These are phyloP conservation scores for Magnaporthiopsis incrustans DNA, from an alignment of 2,329 filamentous ascomycete genomes.

Conservation along the genomic window DNA sequence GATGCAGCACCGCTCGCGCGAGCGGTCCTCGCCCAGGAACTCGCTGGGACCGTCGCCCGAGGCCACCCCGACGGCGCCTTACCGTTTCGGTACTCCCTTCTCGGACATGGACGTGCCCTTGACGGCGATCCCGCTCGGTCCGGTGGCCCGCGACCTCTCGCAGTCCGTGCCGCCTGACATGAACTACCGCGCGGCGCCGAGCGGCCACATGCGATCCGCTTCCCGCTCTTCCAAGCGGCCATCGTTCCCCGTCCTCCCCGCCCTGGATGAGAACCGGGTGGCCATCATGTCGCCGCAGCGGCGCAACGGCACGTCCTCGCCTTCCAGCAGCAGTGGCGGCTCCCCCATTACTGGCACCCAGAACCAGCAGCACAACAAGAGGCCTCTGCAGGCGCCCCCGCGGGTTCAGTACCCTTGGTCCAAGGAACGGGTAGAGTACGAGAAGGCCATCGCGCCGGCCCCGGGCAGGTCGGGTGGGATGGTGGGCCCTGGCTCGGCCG, in stretches of 20 bases:
- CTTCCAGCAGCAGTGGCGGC: constrained; percentile 16
- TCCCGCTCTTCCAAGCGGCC: constrained; percentile 57
- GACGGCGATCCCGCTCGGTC: constrained; percentile 62
- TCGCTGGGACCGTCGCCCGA: constrained; percentile 36
- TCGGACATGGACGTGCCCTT: constrained; percentile 86
- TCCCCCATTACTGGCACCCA: not conserved
- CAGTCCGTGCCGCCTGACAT: constrained; percentile 94
- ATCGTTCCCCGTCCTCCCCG: constrained; percentile 59
- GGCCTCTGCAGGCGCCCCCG: constrained; percentile 42
- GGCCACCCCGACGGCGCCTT: constrained; percentile 52
- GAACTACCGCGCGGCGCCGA: constrained; percentile 55
- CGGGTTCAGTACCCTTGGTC: constrained; percentile 50
- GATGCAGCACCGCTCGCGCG: constrained; percentile 13
- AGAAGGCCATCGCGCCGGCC: constrained; percentile 34
- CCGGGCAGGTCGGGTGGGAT: constrained; percentile 13
- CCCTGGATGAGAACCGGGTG: constrained; percentile 57
- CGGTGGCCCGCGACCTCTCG: constrained; percentile 68
- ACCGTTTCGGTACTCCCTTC: constrained; percentile 77
- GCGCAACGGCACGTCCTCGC: constrained; percentile 26
- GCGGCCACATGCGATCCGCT: constrained; percentile 34
- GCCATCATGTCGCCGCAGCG: constrained; percentile 25
- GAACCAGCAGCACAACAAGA: constrained; percentile 16
- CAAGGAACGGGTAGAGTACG: constrained; percentile 34
- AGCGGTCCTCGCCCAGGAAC: constrained; percentile 8
- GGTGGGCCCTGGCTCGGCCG: constrained; percentile 5